These are phyloP conservation scores for Diaporthe humulicola DNA, from an alignment of 2,329 filamentous ascomycete genomes.

Conservation along the genomic window DNA sequence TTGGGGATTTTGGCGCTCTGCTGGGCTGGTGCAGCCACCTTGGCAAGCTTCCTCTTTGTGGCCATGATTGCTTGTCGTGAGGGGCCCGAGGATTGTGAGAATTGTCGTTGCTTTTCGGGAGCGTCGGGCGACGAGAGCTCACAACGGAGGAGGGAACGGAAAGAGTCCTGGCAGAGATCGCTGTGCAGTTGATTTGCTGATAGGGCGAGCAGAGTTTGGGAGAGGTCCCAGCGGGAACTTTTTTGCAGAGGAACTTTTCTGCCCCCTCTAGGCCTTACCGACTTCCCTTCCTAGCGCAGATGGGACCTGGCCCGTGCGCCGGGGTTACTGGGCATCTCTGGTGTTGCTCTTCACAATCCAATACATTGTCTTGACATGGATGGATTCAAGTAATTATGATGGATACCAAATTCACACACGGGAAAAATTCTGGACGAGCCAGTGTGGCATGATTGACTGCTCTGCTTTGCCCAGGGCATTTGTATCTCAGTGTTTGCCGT, in stretches of 20 bases:
- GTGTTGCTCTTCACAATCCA: neutral
- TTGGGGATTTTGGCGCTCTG: slow-evolving; percentile 64
- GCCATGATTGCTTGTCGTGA: slow-evolving; percentile 58
- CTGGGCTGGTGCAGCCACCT: slow-evolving; percentile 69
- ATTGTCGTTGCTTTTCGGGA: neutral
- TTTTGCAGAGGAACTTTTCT: slow-evolving; percentile 41
- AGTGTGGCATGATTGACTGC: neutral
- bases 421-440: neutral
- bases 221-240: slow-evolving; percentile 32
- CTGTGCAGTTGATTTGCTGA: slow-evolving; percentile 5
- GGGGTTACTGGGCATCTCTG: neutral
- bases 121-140: neutral
- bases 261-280: slow-evolving; percentile 34
- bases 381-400: neutral
- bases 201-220: slow-evolving; percentile 21
- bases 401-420: neutral
- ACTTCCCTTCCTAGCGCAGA: slow-evolving; percentile 16
- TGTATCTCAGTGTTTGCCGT: neutral
- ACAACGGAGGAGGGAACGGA: neutral
- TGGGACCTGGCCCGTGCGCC: slow-evolving; percentile 9
- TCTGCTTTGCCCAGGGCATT: neutral
- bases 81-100: neutral
- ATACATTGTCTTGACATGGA: neutral
- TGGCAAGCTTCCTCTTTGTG: slow-evolving; percentile 72
- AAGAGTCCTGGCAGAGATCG: neutral